phyloP scores from a whole-genome alignment of 768 basidiomycete genomes.

The Pisolithus orientalis region DNA sequence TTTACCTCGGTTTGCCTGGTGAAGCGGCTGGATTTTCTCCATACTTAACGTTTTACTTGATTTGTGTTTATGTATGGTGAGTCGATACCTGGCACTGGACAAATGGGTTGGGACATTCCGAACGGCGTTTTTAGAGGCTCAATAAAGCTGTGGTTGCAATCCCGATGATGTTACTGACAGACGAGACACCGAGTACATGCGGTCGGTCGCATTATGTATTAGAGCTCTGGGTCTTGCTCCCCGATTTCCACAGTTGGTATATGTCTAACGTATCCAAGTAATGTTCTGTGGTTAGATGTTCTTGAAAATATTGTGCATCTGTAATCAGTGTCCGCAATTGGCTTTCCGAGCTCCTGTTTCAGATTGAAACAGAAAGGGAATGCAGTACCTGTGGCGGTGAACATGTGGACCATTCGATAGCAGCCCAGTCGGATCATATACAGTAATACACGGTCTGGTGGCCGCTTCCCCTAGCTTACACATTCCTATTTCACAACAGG shows the following conservation, averaged over 20 bases:
- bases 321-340: too few relatives aligned
- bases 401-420: not conserved
- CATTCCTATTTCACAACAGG: too few relatives aligned
- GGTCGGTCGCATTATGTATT: not conserved
- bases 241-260: too few relatives aligned
- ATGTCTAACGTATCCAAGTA: too few relatives aligned
- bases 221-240: not conserved
- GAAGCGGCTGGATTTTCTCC: conserved; percentile 5
- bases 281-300: too few relatives aligned
- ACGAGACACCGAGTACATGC: too few relatives aligned
- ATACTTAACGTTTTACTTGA: conserved; percentile 5
- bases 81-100: conserved; percentile 2
- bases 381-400: not conserved
- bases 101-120: conserved; percentile 6
- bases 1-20: conserved; percentile 3
- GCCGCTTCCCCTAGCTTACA: too few relatives aligned
- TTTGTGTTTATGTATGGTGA: not conserved
- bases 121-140: not conserved
- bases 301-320: too few relatives aligned
- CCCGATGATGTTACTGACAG: too few relatives aligned
- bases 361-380: not conserved
- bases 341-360: not conserved
- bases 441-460: too few relatives aligned
- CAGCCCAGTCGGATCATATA: not conserved
- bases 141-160: too few relatives aligned